Evolutionary conservation across 2,329 filamentous ascomycete genomes (phyloP).

Genomic region (Dactylonectria estremocensis): DNA sequence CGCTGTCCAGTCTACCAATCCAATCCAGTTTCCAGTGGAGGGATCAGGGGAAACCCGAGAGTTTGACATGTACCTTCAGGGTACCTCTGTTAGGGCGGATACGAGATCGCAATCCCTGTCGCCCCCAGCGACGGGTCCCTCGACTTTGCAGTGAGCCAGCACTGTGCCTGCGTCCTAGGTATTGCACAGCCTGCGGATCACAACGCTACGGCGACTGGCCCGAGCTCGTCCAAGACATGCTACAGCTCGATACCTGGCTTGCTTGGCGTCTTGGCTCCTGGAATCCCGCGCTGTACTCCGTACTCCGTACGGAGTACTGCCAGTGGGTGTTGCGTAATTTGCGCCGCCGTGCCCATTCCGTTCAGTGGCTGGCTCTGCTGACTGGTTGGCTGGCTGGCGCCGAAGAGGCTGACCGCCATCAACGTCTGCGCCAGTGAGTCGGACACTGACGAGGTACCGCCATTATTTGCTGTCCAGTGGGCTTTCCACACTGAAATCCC

Average conservation of each 20-base stretch:
- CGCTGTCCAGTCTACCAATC: conserved; percentile 11
- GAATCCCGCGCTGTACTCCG: neutral
- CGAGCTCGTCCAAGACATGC: conserved; percentile 34
- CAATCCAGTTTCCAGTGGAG: neutral
- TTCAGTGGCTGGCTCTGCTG: conserved; percentile 26
- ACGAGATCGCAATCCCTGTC: conserved; percentile 47
- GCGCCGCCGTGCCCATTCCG: conserved; percentile 28
- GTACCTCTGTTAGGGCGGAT: conserved; percentile 49
- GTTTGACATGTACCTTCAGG: conserved; percentile 34
- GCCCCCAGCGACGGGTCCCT: conserved; percentile 21
- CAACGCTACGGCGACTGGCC: conserved; percentile 28
- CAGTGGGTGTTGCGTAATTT: conserved; percentile 29
- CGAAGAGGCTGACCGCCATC: neutral
- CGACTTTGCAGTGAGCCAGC: conserved; percentile 36
- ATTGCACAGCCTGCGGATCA: conserved; percentile 47
- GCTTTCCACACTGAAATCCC: conserved; percentile 1
- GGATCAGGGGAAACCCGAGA: conserved; percentile 16
- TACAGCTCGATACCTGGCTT: conserved; percentile 40
- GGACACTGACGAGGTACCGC: neutral
- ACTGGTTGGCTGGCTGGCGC: conserved; percentile 6
- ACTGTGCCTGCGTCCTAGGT: conserved; percentile 42
- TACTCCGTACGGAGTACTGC: too few species aligned
- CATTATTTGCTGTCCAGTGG: neutral
- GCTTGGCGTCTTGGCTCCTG: neutral
- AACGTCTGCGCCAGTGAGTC: neutral